Base-by-base conservation (phyloP, 192 early-diverging fungal species). In the Chytriomyces sp. region DNA sequence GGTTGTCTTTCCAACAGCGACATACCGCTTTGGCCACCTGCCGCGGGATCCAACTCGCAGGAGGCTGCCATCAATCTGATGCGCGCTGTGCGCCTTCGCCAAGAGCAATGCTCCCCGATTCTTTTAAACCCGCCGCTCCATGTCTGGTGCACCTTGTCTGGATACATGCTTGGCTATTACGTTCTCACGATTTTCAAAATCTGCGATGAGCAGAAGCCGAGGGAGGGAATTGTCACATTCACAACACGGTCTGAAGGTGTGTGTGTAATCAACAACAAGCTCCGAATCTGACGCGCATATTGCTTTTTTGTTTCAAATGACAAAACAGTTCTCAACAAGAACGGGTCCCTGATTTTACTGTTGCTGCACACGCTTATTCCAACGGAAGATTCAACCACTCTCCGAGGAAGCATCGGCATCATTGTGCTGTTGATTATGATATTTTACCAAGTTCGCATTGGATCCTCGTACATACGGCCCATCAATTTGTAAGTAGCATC, bases 181-280 rank as follows among this genome's bases (percentile, higher is more conserved):
- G 13, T 81, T 5, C 59, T 81, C 18, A 81, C 79, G 3, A 77
- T 81, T n/a, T 81, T 77, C 72, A 81, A 76, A 45, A 77, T 69
- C 11, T 70, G 75, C 63, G 74, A 81, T 45, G 79, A 81, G 46
- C 79, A 76, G 35, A 62, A 66, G 23, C 79, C 79, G n/a, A 59
- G 43, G 23, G 75, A 69, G 13, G 79, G 79, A 43, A 69, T 71
- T n/a, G 53, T 81, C 16, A 69, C 62, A 35, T 81, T 77, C 69
- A 81, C 79, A 24, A 46, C 79, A 43, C 74, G 79, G 10, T 81
- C 79, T 6, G 79, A 81, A 77, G 75, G 77, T 79, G 18, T 11
- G 50, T 7, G 26, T 20, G 6, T 57, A 8, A 18, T 50, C 23
- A 57, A 11, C 2, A 59, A 1, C 9, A 68, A 20, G 10, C 4